A percentile compares a stretch with the other conserved stretches of the same genome.
phyloP scores from a whole-genome alignment of 106 monocot species.

The Dendrobium chrysotoxum region DNA sequence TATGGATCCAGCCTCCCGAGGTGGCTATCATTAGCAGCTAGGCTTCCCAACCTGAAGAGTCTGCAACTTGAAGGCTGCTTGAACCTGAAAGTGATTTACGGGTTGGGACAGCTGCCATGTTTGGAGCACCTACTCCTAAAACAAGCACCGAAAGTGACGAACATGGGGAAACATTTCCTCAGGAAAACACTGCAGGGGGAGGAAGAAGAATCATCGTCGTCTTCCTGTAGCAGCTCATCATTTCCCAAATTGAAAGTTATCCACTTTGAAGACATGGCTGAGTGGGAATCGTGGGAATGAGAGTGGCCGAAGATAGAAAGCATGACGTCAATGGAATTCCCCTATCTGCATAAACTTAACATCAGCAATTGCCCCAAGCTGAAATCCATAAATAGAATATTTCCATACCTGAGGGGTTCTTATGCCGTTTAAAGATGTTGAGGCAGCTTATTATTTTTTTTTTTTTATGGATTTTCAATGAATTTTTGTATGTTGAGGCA shows the following conservation, averaged over 20 bases:
- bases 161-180: not conserved
- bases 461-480: no score
- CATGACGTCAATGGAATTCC: not conserved
- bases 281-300: not conserved
- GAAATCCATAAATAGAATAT: no score
- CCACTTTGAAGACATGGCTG: not conserved
- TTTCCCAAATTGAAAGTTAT: not conserved
- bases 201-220: not conserved
- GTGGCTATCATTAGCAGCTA: not conserved
- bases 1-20: not conserved
- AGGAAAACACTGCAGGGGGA: not conserved
- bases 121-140: not conserved
- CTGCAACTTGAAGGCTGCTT: not conserved
- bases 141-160: not conserved
- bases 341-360: not conserved
- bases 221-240: not conserved
- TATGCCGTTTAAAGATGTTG: not conserved
- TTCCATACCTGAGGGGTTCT: not conserved
- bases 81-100: not conserved
- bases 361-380: not conserved
- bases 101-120: not conserved
- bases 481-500: no score
- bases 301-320: not conserved
- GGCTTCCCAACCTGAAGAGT: not conserved
- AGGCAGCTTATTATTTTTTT: no score